These are phyloP conservation scores for Corrigiola litoralis DNA, from an alignment of 179 eudicot species.

Conservation along the genomic window DNA sequence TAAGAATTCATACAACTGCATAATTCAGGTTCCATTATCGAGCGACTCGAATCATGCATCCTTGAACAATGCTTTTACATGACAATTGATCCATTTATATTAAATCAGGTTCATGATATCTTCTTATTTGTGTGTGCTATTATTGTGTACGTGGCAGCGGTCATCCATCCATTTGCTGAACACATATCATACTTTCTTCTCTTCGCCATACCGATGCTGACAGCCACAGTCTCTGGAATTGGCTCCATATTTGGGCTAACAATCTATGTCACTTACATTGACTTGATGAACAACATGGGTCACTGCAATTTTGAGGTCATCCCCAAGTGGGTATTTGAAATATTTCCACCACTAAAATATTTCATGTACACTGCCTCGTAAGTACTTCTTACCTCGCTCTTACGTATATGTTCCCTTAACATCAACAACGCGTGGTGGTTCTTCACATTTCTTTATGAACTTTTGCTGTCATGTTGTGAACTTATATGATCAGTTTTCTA, in stretches of 20 bases:
- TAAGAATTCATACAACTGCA: slow-evolving; percentile 12
- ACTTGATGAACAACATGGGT: slow-evolving; percentile 49
- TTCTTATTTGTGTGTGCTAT: neutral
- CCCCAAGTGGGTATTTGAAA: slow-evolving; percentile 28
- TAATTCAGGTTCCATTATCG: no score
- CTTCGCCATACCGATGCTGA: slow-evolving; percentile 37
- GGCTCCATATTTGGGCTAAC: slow-evolving; percentile 1
- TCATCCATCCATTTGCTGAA: slow-evolving; percentile 49
- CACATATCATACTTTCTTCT: slow-evolving; percentile 31
- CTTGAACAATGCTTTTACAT: no score
- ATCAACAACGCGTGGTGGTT: no score
- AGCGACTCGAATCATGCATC: no score
- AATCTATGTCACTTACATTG: slow-evolving; percentile 31
- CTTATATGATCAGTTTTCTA: no score
- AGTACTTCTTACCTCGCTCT: slow-evolving; percentile 7
- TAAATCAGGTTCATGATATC: no score
- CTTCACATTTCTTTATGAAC: no score
- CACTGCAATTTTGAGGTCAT: slow-evolving; percentile 49
- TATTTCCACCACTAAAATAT: slow-evolving; percentile 47
- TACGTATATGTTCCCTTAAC: no score
- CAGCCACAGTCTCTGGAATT: slow-evolving; percentile 1
- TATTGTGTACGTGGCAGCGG: slow-evolving; percentile 27
- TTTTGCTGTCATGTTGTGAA: no score
- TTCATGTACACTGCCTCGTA: slow-evolving; percentile 53
- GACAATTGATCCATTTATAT: no score